A percentile compares a stretch with the other conserved stretches of the same genome.
phyloP scores from a whole-genome alignment of 2,329 filamentous ascomycete species.

The Ophiostoma perfectum region DNA sequence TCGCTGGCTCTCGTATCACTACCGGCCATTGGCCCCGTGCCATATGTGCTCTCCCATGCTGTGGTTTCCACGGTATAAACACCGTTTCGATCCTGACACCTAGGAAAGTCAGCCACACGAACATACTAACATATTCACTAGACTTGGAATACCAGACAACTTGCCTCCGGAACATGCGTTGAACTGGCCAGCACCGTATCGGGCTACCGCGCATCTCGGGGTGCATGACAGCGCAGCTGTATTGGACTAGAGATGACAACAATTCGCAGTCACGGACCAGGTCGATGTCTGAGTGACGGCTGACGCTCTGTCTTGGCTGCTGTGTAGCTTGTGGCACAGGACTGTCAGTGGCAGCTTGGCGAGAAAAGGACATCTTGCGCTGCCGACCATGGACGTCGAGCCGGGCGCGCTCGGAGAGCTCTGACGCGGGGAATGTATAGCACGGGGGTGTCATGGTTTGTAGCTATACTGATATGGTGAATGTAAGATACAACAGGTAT shows the following conservation, averaged over 20 bases:
- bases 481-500: not conserved
- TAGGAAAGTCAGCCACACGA: constrained; percentile 30
- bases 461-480: not conserved
- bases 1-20: not conserved
- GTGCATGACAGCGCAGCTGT: constrained; percentile 51
- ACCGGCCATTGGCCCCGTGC: not conserved
- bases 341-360: too few relatives aligned
- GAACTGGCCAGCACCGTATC: constrained; percentile 52
- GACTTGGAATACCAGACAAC: constrained; percentile 27
- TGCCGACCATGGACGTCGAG: constrained; percentile 44
- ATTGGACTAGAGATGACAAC: constrained; percentile 52
- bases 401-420: constrained; percentile 48
- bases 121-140: not conserved
- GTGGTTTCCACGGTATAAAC: constrained; percentile 60
- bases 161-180: constrained; percentile 56
- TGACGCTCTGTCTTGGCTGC: not conserved
- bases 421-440: constrained; percentile 47
- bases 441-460: constrained; percentile 53
- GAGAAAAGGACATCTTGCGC: constrained; percentile 42
- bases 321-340: not conserved
- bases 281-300: constrained; percentile 38
- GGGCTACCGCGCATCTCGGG: constrained; percentile 43
- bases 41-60: constrained; percentile 48
- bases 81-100: constrained; percentile 54
- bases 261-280: constrained; percentile 50